These are phyloP conservation scores for Aspergillus niger DNA, from an alignment of 2,329 filamentous ascomycete genomes.

Conservation along the genomic window DNA sequence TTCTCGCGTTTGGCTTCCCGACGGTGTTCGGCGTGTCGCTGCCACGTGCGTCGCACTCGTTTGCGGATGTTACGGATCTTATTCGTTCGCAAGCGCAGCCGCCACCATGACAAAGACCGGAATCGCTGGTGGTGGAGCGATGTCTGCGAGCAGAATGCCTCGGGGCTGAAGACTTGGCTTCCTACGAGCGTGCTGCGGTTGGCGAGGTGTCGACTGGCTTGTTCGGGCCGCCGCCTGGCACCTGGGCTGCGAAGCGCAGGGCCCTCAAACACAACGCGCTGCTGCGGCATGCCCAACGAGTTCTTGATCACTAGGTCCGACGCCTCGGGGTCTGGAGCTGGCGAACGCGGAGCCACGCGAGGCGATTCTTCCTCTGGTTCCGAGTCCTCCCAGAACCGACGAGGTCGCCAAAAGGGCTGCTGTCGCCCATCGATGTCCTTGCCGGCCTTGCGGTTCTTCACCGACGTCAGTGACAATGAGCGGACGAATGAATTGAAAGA, in stretches of 20 bases:
- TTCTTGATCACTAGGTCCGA: constrained; percentile 55
- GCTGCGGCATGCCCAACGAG: constrained; percentile 57
- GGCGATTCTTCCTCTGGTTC: constrained; percentile 42
- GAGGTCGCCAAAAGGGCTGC: constrained; percentile 65
- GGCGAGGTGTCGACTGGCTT: constrained; percentile 28
- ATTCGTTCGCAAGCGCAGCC: constrained; percentile 54
- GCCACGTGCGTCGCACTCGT: constrained; percentile 47
- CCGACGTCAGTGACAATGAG: constrained; percentile 43
- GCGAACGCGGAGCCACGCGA: constrained; percentile 1
- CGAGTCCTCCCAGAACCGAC: constrained; percentile 64
- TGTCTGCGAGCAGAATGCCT: constrained; percentile 33
- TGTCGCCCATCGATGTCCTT: constrained; percentile 52
- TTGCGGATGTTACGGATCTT: constrained; percentile 53
- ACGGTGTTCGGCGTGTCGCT: constrained; percentile 47
- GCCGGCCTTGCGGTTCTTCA: constrained; percentile 46
- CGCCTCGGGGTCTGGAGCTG: constrained; percentile 12
- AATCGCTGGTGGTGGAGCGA: constrained; percentile 34
- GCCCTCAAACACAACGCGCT: constrained; percentile 47
- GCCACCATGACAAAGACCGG: constrained; percentile 43
- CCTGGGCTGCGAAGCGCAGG: constrained; percentile 39
- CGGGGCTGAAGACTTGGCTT: constrained; percentile 28
- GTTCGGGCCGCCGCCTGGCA: constrained; percentile 27
- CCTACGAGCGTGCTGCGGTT: constrained; percentile 37
- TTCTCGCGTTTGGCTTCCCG: constrained; percentile 56
- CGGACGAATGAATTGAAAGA: constrained; percentile 41